Percentiles rank a stretch among this genome's conserved stretches.
Evolutionary conservation across 2,329 filamentous ascomycete species (phyloP).

Genomic region (Trichoderma harzianum): DNA sequence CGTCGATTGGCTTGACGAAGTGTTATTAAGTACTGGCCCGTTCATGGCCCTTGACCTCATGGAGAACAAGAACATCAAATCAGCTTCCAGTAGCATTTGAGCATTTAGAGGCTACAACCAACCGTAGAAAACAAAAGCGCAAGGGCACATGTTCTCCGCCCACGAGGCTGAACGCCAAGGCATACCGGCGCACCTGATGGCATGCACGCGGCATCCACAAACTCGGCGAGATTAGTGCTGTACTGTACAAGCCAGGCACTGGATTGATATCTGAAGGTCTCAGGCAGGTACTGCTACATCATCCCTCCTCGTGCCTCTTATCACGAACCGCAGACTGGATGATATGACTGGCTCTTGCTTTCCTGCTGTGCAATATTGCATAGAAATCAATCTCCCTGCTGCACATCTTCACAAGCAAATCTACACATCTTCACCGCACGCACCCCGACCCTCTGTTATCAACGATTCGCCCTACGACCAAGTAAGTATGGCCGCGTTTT

Average conservation of each 20-base stretch:
- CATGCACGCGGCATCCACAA: not conserved
- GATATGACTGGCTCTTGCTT: not conserved
- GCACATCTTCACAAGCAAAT: not conserved
- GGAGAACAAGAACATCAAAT: not conserved
- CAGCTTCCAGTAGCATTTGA: not conserved
- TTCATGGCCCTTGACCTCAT: not conserved
- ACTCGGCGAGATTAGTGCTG: not conserved
- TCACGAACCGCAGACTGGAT: not conserved
- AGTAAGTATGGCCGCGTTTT: not conserved
- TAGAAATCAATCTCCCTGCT: not conserved
- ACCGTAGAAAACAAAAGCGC: not conserved
- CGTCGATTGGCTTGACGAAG: not conserved
- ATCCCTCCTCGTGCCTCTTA: not conserved
- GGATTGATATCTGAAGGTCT: not conserved
- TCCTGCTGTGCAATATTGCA: not conserved
- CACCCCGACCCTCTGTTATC: not conserved
- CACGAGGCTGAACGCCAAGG: conserved; percentile 10
- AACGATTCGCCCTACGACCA: not conserved
- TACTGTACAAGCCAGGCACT: not conserved
- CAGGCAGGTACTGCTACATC: not conserved
- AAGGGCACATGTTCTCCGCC: not conserved
- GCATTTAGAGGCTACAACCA: not conserved
- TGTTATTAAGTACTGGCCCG: not conserved
- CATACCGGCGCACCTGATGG: conserved; percentile 2
- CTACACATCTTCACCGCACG: not conserved